These are phyloP conservation scores for Phialemoniopsis sp. DNA, from an alignment of 2,329 filamentous ascomycete species.

Conservation along the genomic window DNA sequence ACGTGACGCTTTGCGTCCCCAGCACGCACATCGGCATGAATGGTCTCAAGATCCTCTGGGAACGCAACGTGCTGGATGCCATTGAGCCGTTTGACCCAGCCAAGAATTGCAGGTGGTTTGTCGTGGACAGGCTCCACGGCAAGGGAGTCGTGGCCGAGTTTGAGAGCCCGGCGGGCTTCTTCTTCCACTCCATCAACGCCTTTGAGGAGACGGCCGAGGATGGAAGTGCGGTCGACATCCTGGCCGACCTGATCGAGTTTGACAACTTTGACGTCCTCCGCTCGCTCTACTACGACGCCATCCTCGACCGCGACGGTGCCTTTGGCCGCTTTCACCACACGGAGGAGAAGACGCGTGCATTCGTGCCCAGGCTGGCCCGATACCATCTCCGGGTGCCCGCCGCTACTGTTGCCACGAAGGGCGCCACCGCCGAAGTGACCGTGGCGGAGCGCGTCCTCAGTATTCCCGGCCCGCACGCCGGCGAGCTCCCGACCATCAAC, in stretches of 20 bases:
- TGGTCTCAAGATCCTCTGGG: conserved; percentile 59
- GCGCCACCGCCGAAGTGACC: neutral
- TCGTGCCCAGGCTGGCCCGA: conserved; percentile 33
- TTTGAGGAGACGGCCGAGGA: conserved; percentile 53
- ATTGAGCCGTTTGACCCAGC: conserved; percentile 58
- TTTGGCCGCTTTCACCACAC: conserved; percentile 37
- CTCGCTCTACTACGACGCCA: conserved; percentile 65
- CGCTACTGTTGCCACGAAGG: neutral
- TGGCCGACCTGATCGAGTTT: conserved; percentile 64
- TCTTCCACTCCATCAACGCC: conserved; percentile 76
- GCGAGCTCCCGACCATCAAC: conserved; percentile 67
- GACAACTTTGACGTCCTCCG: conserved; percentile 61
- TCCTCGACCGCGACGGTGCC: conserved; percentile 49
- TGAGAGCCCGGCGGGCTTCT: conserved; percentile 65
- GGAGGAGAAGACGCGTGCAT: conserved; percentile 28
- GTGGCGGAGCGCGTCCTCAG: conserved; percentile 28
- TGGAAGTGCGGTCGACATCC: conserved; percentile 41
- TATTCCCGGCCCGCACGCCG: conserved; percentile 48
- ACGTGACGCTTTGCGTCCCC: conserved; percentile 71
- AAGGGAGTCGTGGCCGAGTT: conserved; percentile 65
- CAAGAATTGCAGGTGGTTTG: conserved; percentile 63
- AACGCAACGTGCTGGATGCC: conserved; percentile 64
- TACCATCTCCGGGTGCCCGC: conserved; percentile 34
- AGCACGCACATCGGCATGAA: conserved; percentile 53
- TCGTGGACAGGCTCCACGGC: conserved; percentile 62